phyloP scores from a whole-genome alignment of 1,284 basidiomycete species.

The Ganoderma meredithae region DNA sequence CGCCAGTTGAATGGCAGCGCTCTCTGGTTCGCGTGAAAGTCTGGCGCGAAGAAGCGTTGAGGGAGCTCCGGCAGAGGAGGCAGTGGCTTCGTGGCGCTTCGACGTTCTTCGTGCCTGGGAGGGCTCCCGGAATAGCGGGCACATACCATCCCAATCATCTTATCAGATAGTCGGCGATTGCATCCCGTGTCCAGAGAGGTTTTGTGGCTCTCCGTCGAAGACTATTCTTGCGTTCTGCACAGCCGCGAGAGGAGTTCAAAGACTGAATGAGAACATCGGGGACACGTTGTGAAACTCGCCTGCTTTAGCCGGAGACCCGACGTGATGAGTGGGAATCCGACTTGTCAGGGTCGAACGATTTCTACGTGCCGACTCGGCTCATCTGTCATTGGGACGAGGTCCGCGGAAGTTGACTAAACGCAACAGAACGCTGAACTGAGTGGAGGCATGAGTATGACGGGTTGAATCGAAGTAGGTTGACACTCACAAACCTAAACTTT shows the following conservation, averaged over 20 bases:
- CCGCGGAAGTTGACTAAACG: background rate
- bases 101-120: background rate
- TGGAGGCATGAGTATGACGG: background rate
- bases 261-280: background rate
- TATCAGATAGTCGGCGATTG: conserved; percentile 21
- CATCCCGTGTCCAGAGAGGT: background rate
- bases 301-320: background rate
- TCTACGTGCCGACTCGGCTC: background rate
- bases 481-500: background rate
- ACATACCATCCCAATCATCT: conserved; percentile 9
- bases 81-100: background rate
- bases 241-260: background rate
- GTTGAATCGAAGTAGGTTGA: background rate
- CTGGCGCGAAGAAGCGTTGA: background rate
- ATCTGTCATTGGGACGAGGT: background rate
- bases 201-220: conserved; percentile 14
- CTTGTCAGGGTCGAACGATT: background rate
- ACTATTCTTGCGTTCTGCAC: conserved; percentile 8
- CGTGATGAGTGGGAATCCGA: background rate
- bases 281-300: background rate
- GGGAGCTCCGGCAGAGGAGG: background rate
- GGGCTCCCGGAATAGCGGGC: background rate
- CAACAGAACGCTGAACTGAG: background rate
- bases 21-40: background rate
- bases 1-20: background rate